Evolutionary conservation across 331 rosid genomes (phyloP), one percentile per base, ranked within the genome.

Genomic region (Rhamnella rubrinervis): DNA sequence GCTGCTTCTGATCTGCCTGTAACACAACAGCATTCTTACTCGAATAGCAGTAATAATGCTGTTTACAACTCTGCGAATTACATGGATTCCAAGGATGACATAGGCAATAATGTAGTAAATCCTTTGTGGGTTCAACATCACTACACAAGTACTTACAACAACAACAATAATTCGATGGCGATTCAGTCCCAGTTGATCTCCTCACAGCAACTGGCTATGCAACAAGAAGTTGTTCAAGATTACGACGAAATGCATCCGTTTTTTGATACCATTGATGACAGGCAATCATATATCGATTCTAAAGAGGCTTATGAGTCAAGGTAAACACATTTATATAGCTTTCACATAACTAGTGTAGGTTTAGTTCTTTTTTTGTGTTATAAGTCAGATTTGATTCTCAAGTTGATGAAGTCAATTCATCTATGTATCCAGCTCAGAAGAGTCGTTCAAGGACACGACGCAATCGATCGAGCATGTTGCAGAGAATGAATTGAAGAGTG

Each of bases 281-380:
- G 97, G 63, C 91, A 85, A 75, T 88, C 96, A 18, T 86, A 83
- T 37, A 65, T 76, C 64, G 89, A 86, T 67, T 88, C 93, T 59
- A 88, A 88, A 65, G 96, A 86, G 74, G 88, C 89, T 61, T 86
- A 86, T 59, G 96, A 88, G 18, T 85, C 95, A 37, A 91, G 96
- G 93, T 86, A 76, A 25, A 58, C 49, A 25, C 8, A 21, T 49
- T 5, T 16, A 25, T 15, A 11, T 11, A 52, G 5, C 35, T 31
- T 31, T 31, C 35, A 31, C 35, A 31, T 31, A 31, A 31, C 35
- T 4, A 31, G 35, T 31, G 35, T 31, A 31, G 35, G 0, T 31
- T 26, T 28, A 15, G 11, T 19, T 53, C 21, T 14, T n/a, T 13
- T 7, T 56, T n/a, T 46, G 15, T 20, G 3, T 71, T 66, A 44